phyloP scores from a whole-genome alignment of 2,329 filamentous ascomycete species.

The Fusarium oligoseptatum region DNA sequence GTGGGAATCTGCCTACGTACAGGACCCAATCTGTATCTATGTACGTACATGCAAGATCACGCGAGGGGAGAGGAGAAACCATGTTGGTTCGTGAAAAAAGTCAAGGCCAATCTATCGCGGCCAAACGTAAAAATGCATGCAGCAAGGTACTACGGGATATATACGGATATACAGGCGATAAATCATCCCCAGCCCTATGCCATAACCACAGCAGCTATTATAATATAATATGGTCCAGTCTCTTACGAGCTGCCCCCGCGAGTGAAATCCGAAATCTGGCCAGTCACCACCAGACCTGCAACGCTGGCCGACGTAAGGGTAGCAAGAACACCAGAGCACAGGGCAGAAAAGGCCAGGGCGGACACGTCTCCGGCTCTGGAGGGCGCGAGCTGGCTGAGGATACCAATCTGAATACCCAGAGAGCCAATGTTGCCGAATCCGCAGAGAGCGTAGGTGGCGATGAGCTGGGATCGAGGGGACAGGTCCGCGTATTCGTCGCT shows the following conservation, averaged over 20 bases:
- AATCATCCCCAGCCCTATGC: not conserved
- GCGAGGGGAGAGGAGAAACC: not conserved
- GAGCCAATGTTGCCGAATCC: conserved; percentile 89
- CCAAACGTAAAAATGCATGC: not conserved
- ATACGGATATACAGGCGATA: not conserved
- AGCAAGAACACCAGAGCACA: conserved; percentile 82
- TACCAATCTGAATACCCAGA: conserved; percentile 90
- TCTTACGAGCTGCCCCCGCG: not conserved
- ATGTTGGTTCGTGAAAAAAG: not conserved
- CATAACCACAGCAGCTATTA: not conserved
- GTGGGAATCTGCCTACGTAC: not conserved
- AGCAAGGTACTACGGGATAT: not conserved
- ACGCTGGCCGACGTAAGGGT: conserved; percentile 84
- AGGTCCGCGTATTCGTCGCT: conserved; percentile 71
- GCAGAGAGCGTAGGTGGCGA: conserved; percentile 88
- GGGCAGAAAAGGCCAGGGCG: conserved; percentile 79
- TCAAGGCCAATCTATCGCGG: not conserved
- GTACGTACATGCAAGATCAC: not conserved
- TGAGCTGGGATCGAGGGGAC: conserved; percentile 79
- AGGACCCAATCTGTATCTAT: not conserved
- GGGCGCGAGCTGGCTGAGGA: conserved; percentile 84
- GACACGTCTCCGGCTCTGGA: conserved; percentile 81
- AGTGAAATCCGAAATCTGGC: conserved; percentile 51
- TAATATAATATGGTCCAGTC: not conserved
- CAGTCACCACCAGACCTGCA: conserved; percentile 79